These are phyloP conservation scores for Pulveroboletus frians DNA, from an alignment of 768 basidiomycete species.

Conservation along the genomic window DNA sequence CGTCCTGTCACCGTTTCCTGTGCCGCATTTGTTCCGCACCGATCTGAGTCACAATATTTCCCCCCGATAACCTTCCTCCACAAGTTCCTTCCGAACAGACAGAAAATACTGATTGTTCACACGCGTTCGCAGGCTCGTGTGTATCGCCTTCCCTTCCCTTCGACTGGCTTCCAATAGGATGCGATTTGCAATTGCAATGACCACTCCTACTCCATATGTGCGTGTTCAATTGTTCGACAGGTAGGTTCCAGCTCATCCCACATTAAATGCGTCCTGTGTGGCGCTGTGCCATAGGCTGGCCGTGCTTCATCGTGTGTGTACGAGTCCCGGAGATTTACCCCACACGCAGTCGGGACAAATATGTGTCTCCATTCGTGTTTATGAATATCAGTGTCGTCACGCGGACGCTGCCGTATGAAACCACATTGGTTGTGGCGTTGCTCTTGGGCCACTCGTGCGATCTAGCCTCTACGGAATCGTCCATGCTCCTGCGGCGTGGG, in stretches of 20 bases:
- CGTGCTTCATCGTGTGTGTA: background rate
- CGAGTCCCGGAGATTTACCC: slow-evolving; percentile 16
- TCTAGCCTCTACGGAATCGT: slow-evolving; percentile 3
- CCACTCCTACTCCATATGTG: slow-evolving; percentile 5
- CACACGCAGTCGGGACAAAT: slow-evolving; percentile 4
- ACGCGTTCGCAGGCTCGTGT: slow-evolving; percentile 3
- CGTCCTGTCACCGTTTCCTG: background rate
- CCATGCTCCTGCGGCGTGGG: slow-evolving; percentile 13
- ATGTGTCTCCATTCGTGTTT: background rate
- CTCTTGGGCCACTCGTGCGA: slow-evolving; percentile 17
- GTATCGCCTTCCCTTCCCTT: slow-evolving; percentile 4
- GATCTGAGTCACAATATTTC: slow-evolving; percentile 14
- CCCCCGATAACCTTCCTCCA: slow-evolving; percentile 6
- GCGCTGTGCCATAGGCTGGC: background rate
- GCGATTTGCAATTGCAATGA: slow-evolving; percentile 16
- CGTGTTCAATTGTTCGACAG: slow-evolving; percentile 4
- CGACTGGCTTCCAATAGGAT: slow-evolving; percentile 1
- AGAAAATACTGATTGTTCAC: slow-evolving; percentile 11
- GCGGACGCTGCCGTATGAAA: background rate
- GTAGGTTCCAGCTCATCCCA: background rate
- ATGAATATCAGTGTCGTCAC: background rate
- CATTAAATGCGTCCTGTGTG: slow-evolving; percentile 2
- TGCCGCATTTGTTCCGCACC: slow-evolving; percentile 5
- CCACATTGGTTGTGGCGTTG: background rate
- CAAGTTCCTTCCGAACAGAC: slow-evolving; percentile 24